Conservation (phyloP, 2,329 filamentous ascomycete species). For the Graphiopsis chlorocephala region DNA sequence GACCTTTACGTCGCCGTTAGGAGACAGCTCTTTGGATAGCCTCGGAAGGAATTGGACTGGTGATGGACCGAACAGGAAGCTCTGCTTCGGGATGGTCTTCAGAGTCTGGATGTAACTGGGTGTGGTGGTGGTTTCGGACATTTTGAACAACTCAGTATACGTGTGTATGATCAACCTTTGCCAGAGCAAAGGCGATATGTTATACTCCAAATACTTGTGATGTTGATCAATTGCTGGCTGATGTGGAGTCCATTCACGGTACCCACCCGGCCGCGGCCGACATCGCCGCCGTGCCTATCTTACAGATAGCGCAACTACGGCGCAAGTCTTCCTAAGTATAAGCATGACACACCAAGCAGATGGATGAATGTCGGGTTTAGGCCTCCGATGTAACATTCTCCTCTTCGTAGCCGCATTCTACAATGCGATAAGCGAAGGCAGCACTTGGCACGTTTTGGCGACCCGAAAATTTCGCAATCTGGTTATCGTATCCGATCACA, state of each 20-base stretch:
- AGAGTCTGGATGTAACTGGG: slow-evolving; percentile 26
- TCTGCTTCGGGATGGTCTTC: slow-evolving; percentile 54
- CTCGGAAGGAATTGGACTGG: slow-evolving; percentile 66
- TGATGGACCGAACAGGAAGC: slow-evolving; percentile 65
- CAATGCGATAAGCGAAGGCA: background rate
- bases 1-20: slow-evolving; percentile 57
- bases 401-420: background rate
- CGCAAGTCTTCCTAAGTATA: background rate
- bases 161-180: background rate
- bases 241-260: background rate
- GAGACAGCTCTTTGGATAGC: slow-evolving; percentile 57
- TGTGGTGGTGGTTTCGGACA: slow-evolving; percentile 1
- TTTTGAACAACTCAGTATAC: background rate
- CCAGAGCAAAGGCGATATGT: background rate
- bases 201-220: background rate
- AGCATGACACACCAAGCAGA: slow-evolving; percentile 16
- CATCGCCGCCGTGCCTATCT: slow-evolving; percentile 13
- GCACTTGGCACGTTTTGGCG: background rate
- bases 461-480: no score
- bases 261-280: slow-evolving; percentile 7
- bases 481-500: background rate
- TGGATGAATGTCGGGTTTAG: background rate
- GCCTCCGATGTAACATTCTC: background rate
- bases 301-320: slow-evolving; percentile 14
- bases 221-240: background rate